Evolutionary conservation across 208 protist species (phyloP).

Genomic region (Trypanosoma mega): DNA sequence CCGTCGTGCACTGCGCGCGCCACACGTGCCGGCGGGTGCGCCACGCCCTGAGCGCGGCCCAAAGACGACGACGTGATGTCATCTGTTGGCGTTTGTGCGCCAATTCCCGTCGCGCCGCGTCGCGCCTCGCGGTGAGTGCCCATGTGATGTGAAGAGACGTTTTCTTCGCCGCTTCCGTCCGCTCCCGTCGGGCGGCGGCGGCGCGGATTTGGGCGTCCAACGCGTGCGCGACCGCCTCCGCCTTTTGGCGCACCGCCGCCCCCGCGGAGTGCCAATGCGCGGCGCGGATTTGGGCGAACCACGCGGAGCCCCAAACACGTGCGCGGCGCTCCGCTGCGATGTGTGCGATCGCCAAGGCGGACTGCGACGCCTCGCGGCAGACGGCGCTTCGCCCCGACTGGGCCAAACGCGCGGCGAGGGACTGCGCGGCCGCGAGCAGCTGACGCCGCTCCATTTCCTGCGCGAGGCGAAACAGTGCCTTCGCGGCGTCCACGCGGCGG

Average conservation of each 20-base stretch:
- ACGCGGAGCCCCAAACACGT: neutral
- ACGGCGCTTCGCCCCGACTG: neutral
- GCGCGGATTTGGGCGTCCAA: no score
- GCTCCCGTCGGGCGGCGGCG: no score
- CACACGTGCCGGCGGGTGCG: neutral
- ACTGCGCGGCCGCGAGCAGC: neutral
- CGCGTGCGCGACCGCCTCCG: no score
- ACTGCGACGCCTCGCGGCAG: conserved; percentile 7
- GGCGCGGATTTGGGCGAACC: conserved; percentile 8
- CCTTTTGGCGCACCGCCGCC: neutral
- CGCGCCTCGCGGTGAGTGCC: conserved; percentile 3
- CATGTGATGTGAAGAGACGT: no score
- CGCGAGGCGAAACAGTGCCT: neutral
- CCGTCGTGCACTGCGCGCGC: neutral
- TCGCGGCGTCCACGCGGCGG: conserved; percentile 9
- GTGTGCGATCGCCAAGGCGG: conserved; percentile 9
- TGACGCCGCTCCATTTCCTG: conserved; percentile 2
- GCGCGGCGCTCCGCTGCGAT: neutral
- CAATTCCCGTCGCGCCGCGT: neutral
- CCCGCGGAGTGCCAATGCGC: neutral
- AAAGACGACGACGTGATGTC: neutral
- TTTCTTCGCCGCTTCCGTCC: no score
- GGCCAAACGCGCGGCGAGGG: neutral
- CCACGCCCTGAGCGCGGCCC: conserved; percentile 1
- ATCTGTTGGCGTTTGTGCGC: neutral